A percentile compares a stretch with the other conserved stretches of the same genome.
These are phyloP conservation scores for Termitomyces sp. DNA, from an alignment of 1,284 basidiomycete genomes.

Conservation along the genomic window DNA sequence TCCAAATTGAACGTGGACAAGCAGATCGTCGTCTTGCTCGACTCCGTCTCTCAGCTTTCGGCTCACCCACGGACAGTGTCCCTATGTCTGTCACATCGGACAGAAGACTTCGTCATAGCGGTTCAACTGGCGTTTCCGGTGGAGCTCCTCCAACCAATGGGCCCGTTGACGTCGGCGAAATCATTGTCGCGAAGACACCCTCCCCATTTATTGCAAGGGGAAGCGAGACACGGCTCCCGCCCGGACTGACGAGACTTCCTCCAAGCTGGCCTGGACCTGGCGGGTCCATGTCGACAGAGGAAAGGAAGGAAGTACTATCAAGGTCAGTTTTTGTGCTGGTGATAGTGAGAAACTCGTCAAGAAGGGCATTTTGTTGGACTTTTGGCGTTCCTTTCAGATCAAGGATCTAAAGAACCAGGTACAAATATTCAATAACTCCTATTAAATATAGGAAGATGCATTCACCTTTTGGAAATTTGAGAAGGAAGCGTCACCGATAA, in stretches of 20 bases:
- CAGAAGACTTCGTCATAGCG: slow-evolving; percentile 53
- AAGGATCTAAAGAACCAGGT: slow-evolving; percentile 77
- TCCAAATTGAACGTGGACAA: not conserved
- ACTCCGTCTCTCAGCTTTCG: slow-evolving; percentile 22
- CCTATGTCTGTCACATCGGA: slow-evolving; percentile 61
- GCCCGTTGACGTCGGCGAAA: slow-evolving; percentile 49
- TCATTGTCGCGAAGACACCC: slow-evolving; percentile 51
- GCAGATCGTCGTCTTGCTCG: slow-evolving; percentile 12
- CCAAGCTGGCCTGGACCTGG: slow-evolving; percentile 35
- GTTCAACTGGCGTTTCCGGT: slow-evolving; percentile 40
- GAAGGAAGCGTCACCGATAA: slow-evolving; percentile 90
- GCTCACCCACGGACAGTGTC: slow-evolving; percentile 62
- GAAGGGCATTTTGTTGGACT: slow-evolving; percentile 79
- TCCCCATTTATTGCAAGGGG: slow-evolving; percentile 35
- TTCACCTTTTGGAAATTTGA: slow-evolving; percentile 95
- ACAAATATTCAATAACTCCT: too few species aligned
- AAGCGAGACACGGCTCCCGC: slow-evolving; percentile 50
- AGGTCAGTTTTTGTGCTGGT: slow-evolving; percentile 87
- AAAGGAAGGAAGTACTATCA: slow-evolving; percentile 84
- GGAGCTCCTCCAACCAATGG: slow-evolving; percentile 37
- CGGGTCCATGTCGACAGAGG: slow-evolving; percentile 92
- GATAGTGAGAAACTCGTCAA: slow-evolving; percentile 87
- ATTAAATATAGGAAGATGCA: not conserved
- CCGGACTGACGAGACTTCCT: slow-evolving; percentile 52
- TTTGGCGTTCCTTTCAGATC: slow-evolving; percentile 93